Conservation (phyloP, 2,329 filamentous ascomycete genomes). For the Sporothrix globosa region DNA sequence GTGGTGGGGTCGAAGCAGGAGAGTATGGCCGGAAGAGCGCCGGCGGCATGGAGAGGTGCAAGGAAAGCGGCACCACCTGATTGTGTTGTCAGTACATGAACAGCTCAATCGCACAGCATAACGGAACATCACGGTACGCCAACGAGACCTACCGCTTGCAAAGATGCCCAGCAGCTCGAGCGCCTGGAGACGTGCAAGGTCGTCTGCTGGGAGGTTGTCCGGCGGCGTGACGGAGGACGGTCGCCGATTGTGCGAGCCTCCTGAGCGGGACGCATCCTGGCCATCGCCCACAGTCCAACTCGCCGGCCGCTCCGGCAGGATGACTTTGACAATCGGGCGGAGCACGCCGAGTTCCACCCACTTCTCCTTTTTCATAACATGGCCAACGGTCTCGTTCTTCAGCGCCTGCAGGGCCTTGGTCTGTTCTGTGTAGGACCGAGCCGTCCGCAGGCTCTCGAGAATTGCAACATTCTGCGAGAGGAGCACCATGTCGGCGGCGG, state of each 20-base stretch:
- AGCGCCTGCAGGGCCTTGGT: conserved; percentile 68
- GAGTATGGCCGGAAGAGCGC: conserved; percentile 70
- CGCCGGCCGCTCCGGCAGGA: conserved; percentile 45
- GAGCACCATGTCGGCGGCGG: conserved; percentile 54
- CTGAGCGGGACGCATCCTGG: conserved; percentile 32
- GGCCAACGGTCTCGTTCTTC: conserved; percentile 89
- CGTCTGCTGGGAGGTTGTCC: conserved; percentile 59
- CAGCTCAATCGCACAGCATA: not conserved
- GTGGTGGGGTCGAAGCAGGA: conserved; percentile 67
- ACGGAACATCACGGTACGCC: no score
- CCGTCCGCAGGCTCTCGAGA: conserved; percentile 60
- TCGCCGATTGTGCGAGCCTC: conserved; percentile 41
- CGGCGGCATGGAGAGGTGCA: conserved; percentile 69
- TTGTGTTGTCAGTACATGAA: not conserved
- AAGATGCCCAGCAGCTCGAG: conserved; percentile 83
- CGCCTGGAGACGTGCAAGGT: conserved; percentile 74
- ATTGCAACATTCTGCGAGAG: conserved; percentile 55
- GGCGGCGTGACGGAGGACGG: conserved; percentile 39
- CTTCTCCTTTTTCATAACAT: conserved; percentile 81
- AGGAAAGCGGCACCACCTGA: conserved; percentile 80
- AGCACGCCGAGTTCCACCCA: conserved; percentile 74
- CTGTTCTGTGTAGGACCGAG: conserved; percentile 56
- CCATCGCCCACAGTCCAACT: conserved; percentile 31
- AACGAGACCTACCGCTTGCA: conserved; percentile 67
- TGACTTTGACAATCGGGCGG: conserved; percentile 57